These are phyloP conservation scores for Acanthamoeba royreba DNA, from an alignment of 208 protist species.

Conservation along the genomic window DNA sequence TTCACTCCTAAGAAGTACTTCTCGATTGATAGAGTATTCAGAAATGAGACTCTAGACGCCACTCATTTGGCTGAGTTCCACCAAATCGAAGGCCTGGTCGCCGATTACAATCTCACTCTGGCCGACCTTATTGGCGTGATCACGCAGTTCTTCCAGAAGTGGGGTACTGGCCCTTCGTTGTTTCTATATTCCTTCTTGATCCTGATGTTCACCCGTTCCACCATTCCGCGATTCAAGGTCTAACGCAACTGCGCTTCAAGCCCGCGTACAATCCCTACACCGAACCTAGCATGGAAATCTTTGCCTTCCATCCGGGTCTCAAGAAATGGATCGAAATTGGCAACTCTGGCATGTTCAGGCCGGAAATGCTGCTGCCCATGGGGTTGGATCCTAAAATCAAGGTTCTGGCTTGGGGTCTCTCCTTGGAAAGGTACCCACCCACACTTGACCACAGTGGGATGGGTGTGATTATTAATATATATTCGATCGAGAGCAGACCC, in stretches of 20 bases:
- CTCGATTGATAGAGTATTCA: constrained; percentile 99
- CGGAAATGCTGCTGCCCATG: constrained; percentile 98
- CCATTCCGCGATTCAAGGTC: constrained; percentile 57
- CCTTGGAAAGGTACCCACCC: constrained; percentile 90
- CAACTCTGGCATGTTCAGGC: constrained; percentile 96
- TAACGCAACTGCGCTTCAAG: constrained; percentile 98
- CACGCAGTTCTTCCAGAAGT: constrained; percentile 95
- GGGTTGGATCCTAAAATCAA: constrained; percentile 95
- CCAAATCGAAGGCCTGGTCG: constrained; percentile 99
- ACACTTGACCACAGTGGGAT: background rate
- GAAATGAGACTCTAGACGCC: constrained; percentile 99
- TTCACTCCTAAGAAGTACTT: constrained; percentile 97
- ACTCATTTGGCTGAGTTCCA: constrained; percentile 99
- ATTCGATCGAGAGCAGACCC: constrained; percentile 77
- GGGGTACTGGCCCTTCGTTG: constrained; percentile 73
- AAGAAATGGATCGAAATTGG: constrained; percentile 97
- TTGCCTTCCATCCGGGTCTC: constrained; percentile 94
- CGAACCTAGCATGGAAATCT: constrained; percentile 99
- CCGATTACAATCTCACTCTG: constrained; percentile 95
- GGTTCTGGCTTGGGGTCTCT: constrained; percentile 99
- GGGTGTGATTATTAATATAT: background rate
- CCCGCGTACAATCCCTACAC: constrained; percentile 99
- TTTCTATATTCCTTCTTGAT: background rate
- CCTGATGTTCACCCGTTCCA: background rate
- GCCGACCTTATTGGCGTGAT: constrained; percentile 98